phyloP scores from a whole-genome alignment of 257 asterid species.

The Rubia yunnanensis region DNA sequence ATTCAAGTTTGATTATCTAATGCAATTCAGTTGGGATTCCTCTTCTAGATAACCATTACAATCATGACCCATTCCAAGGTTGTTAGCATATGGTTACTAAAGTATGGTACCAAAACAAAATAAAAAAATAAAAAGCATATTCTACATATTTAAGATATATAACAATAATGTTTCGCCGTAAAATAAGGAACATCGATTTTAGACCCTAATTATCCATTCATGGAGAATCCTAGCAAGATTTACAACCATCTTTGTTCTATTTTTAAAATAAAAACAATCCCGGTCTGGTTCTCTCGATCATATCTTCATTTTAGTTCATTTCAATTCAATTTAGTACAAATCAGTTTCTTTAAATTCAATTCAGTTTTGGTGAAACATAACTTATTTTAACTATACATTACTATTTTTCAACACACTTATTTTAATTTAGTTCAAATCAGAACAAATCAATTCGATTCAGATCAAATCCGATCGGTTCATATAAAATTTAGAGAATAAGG shows the following conservation, averaged over 20 bases:
- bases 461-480: too few relatives aligned
- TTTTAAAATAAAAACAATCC: too few relatives aligned
- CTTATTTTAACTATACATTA: too few relatives aligned
- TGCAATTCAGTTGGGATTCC: slow-evolving; percentile 24
- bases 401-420: too few relatives aligned
- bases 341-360: too few relatives aligned
- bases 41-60: slow-evolving; percentile 17
- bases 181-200: background rate
- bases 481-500: too few relatives aligned
- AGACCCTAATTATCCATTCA: background rate
- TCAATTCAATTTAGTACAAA: background rate
- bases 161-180: background rate
- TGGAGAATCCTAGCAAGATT: background rate
- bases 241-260: background rate
- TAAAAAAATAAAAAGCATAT: too few relatives aligned
- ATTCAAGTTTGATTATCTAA: background rate
- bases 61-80: slow-evolving; percentile 29
- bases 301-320: too few relatives aligned
- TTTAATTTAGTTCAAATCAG: too few relatives aligned
- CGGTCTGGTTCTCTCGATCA: too few relatives aligned
- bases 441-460: too few relatives aligned
- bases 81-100: slow-evolving; percentile 19
- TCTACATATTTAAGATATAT: background rate
- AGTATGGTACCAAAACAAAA: background rate
- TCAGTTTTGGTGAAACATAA: too few relatives aligned